Evolutionary conservation across 2,329 filamentous ascomycete genomes (phyloP), one percentile per base, ranked within the genome.

Genomic region (Talaromyces sp.): DNA sequence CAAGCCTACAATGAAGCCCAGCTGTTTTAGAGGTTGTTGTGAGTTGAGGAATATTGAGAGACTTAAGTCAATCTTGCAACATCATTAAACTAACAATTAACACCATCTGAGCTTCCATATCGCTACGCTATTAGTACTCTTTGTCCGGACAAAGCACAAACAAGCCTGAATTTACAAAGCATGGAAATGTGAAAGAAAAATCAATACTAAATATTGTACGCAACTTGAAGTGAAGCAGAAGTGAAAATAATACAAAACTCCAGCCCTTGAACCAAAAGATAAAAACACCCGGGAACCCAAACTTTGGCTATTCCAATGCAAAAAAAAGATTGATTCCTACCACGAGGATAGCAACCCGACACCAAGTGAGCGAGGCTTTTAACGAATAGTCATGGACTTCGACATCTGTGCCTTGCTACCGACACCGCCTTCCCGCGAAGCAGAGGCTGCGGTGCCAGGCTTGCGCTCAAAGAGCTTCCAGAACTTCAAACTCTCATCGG

Each of bases 401-500:
- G 87, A 87, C 84, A 94, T 89, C 72, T 91, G 87, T 61, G 90
- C 92, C 81, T 94, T 94, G 77, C 85, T 86, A 56, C 89, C 89
- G 63, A 89, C 82, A 65, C 87, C 87, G 62, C 88, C 84, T 68
- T 85, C 83, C 64, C 86, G 84, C 60, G 87, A 82, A 34, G 83
- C 74, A 56, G 87, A 85, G 57, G 88, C 85, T 64, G 85, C 81
- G 63, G 85, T 82, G 60, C 92, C 92, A 18, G 93, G 83, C 86
- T 97, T 98, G 86, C 96, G 97, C 85, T 99, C 95, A 73, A 99
- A 99, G 70, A 99, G 85, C 87, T 99, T 99, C 95, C 95, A 99
- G 85, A 99, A 99, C 82, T 99, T 99, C 77, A 99, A 84, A 73
- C 89, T 94, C 83, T 99, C 95, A 72, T 99, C 95, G 42, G 94